These are phyloP conservation scores for Pseudogymnoascus sp. DNA, from an alignment of 2,329 filamentous ascomycete species.

Conservation along the genomic window DNA sequence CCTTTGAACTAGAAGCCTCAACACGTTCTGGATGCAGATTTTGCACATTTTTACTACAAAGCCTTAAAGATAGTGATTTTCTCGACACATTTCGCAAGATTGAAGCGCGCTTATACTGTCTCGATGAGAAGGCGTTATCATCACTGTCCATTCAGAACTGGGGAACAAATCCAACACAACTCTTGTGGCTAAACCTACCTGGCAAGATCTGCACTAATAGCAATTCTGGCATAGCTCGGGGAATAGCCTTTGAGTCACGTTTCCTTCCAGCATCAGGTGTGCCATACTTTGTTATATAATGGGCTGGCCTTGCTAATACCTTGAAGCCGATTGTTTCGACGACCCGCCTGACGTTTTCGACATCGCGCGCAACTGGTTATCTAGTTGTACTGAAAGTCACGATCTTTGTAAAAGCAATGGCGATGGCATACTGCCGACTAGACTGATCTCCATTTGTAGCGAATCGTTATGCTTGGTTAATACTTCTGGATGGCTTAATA, in stretches of 20 bases:
- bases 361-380: neutral
- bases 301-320: conserved; percentile 7
- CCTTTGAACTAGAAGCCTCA: conserved; percentile 14
- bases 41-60: conserved; percentile 14
- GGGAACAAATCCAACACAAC: neutral
- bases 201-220: conserved; percentile 12
- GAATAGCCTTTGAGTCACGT: too few relatives aligned
- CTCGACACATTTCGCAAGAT: conserved; percentile 14
- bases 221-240: too few relatives aligned
- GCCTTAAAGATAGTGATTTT: conserved; percentile 11
- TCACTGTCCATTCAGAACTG: conserved; percentile 8
- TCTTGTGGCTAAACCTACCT: conserved; percentile 15
- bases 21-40: conserved; percentile 15
- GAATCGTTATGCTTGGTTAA: conserved; percentile 13
- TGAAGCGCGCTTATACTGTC: conserved; percentile 12
- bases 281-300: neutral
- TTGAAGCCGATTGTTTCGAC: conserved; percentile 14
- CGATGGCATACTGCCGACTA: conserved; percentile 10
- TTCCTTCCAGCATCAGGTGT: conserved; percentile 13
- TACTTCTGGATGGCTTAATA: conserved; percentile 4
- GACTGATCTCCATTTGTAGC: conserved; percentile 13
- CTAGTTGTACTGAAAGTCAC: conserved; percentile 7
- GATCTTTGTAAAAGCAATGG: neutral
- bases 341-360: conserved; percentile 3
- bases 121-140: neutral